Conservation (phyloP, 306 rosid genomes). For the Quercus parvula region DNA sequence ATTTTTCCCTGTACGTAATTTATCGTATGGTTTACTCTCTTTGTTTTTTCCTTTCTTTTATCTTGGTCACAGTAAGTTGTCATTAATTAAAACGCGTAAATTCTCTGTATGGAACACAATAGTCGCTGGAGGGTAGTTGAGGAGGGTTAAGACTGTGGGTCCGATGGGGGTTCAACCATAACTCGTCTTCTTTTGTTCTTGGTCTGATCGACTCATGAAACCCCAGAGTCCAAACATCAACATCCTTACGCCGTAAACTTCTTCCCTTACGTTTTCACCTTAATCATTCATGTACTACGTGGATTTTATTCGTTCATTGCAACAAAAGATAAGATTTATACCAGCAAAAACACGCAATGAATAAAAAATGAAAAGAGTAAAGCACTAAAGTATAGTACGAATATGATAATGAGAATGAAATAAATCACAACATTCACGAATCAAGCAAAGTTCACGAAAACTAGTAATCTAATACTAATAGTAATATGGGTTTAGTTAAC, state of each 20-base stretch:
- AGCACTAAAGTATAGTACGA: not conserved
- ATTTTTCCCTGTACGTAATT: too few species aligned
- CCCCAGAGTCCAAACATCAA: not conserved
- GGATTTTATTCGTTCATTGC: not conserved
- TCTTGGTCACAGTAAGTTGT: too few species aligned
- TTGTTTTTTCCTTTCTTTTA: too few species aligned
- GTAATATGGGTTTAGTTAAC: too few species aligned
- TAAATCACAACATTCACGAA: not conserved
- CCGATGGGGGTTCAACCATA: constrained; percentile 16
- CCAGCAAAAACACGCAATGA: not conserved
- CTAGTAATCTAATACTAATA: too few species aligned
- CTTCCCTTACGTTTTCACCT: not conserved
- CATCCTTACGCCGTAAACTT: not conserved
- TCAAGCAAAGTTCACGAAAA: too few species aligned
- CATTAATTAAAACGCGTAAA: constrained; percentile 23
- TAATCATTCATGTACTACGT: not conserved
- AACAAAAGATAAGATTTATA: not conserved
- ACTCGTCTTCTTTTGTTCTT: too few species aligned
- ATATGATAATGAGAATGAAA: not conserved
- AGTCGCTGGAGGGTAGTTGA: constrained; percentile 37
- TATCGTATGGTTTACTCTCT: too few species aligned
- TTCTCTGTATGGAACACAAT: constrained; percentile 20
- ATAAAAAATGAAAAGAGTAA: not conserved
- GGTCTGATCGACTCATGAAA: too few species aligned
- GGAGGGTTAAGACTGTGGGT: constrained; percentile 39